Evolutionary conservation across 2,329 filamentous ascomycete species (phyloP).

Genomic region (Stemphylium vesicarium): DNA sequence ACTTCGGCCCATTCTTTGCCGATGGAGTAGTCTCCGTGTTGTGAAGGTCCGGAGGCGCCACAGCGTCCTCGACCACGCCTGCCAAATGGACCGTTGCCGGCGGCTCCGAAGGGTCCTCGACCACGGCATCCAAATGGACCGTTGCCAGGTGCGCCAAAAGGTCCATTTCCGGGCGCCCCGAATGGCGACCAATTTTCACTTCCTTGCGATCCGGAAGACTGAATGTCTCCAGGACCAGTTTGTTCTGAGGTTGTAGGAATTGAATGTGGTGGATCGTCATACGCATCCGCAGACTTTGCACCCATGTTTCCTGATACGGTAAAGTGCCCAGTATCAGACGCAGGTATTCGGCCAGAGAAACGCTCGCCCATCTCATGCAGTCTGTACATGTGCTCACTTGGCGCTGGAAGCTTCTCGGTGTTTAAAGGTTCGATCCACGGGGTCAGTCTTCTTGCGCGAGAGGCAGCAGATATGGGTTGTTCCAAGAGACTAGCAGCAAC

Average conservation of each 20-base stretch:
- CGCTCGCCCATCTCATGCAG: slow-evolving; percentile 27
- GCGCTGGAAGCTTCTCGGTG: slow-evolving; percentile 21
- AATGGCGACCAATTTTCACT: slow-evolving; percentile 25
- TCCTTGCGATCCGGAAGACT: background rate
- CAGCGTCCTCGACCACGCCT: slow-evolving; percentile 5
- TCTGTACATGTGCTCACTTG: slow-evolving; percentile 18
- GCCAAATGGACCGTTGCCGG: slow-evolving; percentile 9
- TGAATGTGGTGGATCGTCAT: slow-evolving; percentile 37
- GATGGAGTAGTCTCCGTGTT: background rate
- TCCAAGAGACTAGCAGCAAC: slow-evolving; percentile 27
- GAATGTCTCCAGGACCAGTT: background rate
- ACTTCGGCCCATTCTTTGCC: slow-evolving; percentile 16
- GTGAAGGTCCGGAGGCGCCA: slow-evolving; percentile 10
- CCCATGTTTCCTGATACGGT: slow-evolving; percentile 2
- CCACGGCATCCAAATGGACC: slow-evolving; percentile 17
- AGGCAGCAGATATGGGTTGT: slow-evolving; percentile 11
- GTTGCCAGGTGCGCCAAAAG: slow-evolving; percentile 16
- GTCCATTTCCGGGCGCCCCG: slow-evolving; percentile 12
- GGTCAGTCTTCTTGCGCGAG: slow-evolving; percentile 33
- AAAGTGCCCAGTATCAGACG: background rate
- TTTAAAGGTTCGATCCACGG: slow-evolving; percentile 42
- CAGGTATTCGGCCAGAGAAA: slow-evolving; percentile 5
- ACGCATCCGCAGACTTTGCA: background rate
- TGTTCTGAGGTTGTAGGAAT: slow-evolving; percentile 18
- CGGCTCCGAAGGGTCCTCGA: slow-evolving; percentile 9